Evolutionary conservation across 768 basidiomycete species (phyloP).

Genomic region (Butyriboletus loyo): DNA sequence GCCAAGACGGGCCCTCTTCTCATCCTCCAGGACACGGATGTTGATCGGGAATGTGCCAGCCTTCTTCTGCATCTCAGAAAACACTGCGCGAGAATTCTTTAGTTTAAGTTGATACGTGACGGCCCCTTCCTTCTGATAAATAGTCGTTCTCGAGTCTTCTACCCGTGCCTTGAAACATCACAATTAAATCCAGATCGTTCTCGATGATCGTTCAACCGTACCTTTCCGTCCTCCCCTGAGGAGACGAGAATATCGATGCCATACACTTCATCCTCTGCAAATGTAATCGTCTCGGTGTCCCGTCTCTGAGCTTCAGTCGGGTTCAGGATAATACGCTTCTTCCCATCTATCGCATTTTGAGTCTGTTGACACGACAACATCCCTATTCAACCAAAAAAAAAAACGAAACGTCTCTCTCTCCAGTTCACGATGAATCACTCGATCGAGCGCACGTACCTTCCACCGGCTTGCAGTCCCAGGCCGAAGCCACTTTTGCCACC

Average conservation of each 20-base stretch:
- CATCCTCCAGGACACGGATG: slow-evolving; percentile 89
- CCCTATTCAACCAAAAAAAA: slow-evolving; percentile 50
- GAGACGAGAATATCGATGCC: slow-evolving; percentile 91
- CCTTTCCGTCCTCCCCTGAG: slow-evolving; percentile 89
- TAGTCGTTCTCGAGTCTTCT: slow-evolving; percentile 86
- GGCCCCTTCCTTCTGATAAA: slow-evolving; percentile 85
- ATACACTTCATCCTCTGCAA: slow-evolving; percentile 93
- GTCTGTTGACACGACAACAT: slow-evolving; percentile 95
- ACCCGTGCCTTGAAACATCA: slow-evolving; percentile 66
- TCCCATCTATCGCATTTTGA: slow-evolving; percentile 94
- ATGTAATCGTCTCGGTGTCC: slow-evolving; percentile 80
- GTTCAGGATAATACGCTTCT: slow-evolving; percentile 92
- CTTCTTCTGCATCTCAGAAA: slow-evolving; percentile 97
- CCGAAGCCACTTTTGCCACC: slow-evolving; percentile 66
- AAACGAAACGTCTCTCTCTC: background rate
- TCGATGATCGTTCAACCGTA: slow-evolving; percentile 25
- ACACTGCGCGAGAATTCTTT: slow-evolving; percentile 95
- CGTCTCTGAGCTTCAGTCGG: slow-evolving; percentile 80
- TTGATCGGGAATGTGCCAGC: slow-evolving; percentile 98
- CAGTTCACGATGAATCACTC: background rate
- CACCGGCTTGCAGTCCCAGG: slow-evolving; percentile 87
- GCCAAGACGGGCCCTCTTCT: slow-evolving; percentile 93
- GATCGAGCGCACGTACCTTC: slow-evolving; percentile 60
- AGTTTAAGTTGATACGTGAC: slow-evolving; percentile 96
- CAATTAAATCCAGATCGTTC: background rate